Base-by-base conservation (phyloP, 2,329 filamentous ascomycete species). In the Knoxdaviesia capensis region DNA sequence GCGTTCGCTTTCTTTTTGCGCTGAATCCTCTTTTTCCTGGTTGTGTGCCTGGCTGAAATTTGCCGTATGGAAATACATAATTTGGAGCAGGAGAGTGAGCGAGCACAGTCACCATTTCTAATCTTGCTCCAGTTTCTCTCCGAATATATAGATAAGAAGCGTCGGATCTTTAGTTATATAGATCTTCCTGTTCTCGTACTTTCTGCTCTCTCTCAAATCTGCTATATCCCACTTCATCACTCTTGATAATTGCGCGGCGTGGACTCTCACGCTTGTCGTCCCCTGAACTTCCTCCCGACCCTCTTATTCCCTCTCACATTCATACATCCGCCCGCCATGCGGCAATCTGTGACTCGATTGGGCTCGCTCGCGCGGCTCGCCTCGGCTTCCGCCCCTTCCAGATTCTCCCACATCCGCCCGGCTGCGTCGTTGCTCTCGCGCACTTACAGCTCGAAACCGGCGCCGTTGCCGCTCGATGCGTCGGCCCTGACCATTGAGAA, bases 401-500 rank as follows among this genome's bases (percentile, higher is more conserved):
- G 29, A 3, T 31, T 40, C 20, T 33, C 36, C 36, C 29, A 33
- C 30, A 41, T 40, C 34, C 10, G 38, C 29, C 29, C 43, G 28
- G 36, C 43, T 31, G 34, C 34, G 20, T 20, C 20, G 20, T 20
- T 20, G 20, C 20, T 20, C 20, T 31, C 33, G 39, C 44, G 44
- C 20, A 31, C 36, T 32, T 45, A 45, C 39, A 40, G 38, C 32
- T 30, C 54, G 60, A 65, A 54, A 65, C 66, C 46, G 58, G 56
- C 70, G 77, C 32, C 68, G 72, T 43, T 75, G 73, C 43, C 71
- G 20, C 39, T 96, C 49, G 84, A 96, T 58, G 64, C 80, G n/a
- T 71, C 75, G 35, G 80, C 79, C 60, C 73, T 96, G 46, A 65
- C 68, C 40, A 68, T 94, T 54, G 77, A 75, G 45, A 76, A 78